These are phyloP conservation scores for Globisporangium cystogenes DNA, from an alignment of 352 stramenopile species.

Conservation along the genomic window DNA sequence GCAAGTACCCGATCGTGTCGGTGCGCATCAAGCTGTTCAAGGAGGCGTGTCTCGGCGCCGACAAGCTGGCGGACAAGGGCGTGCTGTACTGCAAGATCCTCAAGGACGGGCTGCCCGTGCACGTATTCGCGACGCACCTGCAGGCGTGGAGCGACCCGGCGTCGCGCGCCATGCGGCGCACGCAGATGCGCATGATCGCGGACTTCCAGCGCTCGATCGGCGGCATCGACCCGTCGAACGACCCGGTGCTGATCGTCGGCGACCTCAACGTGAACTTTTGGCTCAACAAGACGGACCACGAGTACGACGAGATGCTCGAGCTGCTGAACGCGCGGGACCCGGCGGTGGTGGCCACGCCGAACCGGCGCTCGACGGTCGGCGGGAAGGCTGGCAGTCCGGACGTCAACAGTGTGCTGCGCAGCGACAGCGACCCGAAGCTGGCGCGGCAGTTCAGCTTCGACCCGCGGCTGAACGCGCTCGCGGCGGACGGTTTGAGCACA, in stretches of 20 bases:
- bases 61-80: constrained; percentile 72
- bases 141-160: constrained; percentile 70
- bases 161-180: constrained; percentile 46
- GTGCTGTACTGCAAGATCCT: constrained; percentile 79
- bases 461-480: constrained; percentile 57
- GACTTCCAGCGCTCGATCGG: constrained; percentile 44
- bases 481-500: constrained; percentile 57
- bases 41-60: constrained; percentile 47
- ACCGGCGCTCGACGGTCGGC: background rate
- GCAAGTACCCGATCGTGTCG: constrained; percentile 69
- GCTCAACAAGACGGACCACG: constrained; percentile 61
- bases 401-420: background rate
- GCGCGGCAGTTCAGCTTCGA: constrained; percentile 65
- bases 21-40: constrained; percentile 72
- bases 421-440: constrained; percentile 25
- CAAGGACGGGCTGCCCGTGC: constrained; percentile 63
- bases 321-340: constrained; percentile 54
- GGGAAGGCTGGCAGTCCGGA: background rate
- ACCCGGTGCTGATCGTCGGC: constrained; percentile 55
- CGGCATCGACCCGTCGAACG: constrained; percentile 48
- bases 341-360: constrained; percentile 19
- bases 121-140: constrained; percentile 72
- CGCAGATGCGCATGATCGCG: constrained; percentile 62
- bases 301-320: constrained; percentile 80
- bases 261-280: constrained; percentile 79